Evolutionary conservation across 1,284 basidiomycete species (phyloP), one percentile per base, ranked within the genome.

Genomic region (Tremellales sp.): DNA sequence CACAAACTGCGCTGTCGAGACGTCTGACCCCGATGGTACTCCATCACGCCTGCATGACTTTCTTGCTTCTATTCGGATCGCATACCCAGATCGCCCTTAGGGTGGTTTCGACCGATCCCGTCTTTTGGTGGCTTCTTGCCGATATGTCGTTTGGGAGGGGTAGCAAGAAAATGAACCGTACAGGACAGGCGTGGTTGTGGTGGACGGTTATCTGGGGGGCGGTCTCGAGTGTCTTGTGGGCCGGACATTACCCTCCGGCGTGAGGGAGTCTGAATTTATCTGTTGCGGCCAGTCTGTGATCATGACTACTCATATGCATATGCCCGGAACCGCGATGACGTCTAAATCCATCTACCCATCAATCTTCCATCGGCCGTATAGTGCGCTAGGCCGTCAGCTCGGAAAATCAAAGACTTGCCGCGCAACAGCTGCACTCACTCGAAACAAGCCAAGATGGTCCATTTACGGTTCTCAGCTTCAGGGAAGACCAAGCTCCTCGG

Each of bases 61-160:
- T 78, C 24, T 75, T 86, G 17, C 77, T 97, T 19, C 75, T 93
- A 8, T 81, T 93, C 62, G 80, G 81, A 4, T 86, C 91, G 0
- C 90, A 98, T 64, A 86, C 86, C 0, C 94, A 98, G 68, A 97
- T 97, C 56, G 79, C 85, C 1, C 81, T 98, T 2, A 84, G 94
- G 3, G 77, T 89, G 11, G 82, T 85, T 8, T 81, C 85, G 0
- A 82, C 87, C 0, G 79, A 92, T 70, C 93, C 93, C 0, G 76
- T 86, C 41, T 75, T 85, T 0, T 92, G 90, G 72, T 97, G 92
- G 92, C 84, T 82, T 12, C 83, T 84, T 3, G 83, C 88, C 1
- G 51, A 39, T 36, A 45, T 46, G 29, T 56, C 49, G 17, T 15
- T 36, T 12, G n/a, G n/a, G n/a, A 27, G 29, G 24, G 52, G 52